Evolutionary conservation across 257 asterid species (phyloP).

Genomic region (Solanum corneliomulleri): DNA sequence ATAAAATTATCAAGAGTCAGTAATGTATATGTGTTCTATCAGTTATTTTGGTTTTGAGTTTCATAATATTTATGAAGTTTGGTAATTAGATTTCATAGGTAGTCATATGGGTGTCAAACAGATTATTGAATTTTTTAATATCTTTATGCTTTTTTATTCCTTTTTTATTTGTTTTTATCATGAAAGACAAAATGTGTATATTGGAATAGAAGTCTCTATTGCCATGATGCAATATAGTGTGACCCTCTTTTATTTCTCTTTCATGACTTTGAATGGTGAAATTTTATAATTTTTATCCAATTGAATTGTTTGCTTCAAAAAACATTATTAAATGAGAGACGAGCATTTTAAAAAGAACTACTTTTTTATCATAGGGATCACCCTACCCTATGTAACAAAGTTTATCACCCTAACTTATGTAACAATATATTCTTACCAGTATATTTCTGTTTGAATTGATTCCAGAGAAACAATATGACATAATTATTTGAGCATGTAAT

Average conservation of each 20-base stretch:
- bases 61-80: background rate
- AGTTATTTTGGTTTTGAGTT: background rate
- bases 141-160: too few relatives aligned
- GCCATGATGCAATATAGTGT: too few relatives aligned
- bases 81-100: too few relatives aligned
- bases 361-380: background rate
- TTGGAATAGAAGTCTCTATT: too few relatives aligned
- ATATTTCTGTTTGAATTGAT: background rate
- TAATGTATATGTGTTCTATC: background rate
- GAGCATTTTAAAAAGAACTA: background rate
- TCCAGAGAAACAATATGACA: background rate
- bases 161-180: too few relatives aligned
- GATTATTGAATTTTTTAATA: too few relatives aligned
- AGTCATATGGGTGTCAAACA: too few relatives aligned
- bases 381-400: background rate
- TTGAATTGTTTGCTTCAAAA: background rate
- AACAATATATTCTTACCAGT: background rate
- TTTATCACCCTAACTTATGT: too few relatives aligned
- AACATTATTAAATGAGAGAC: background rate
- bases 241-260: too few relatives aligned
- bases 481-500: background rate
- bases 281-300: background rate
- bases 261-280: background rate
- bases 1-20: background rate
- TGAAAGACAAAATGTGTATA: too few relatives aligned